Base-by-base conservation (phyloP, 495 filamentous ascomycete species). In the Penicillium argentinense region DNA sequence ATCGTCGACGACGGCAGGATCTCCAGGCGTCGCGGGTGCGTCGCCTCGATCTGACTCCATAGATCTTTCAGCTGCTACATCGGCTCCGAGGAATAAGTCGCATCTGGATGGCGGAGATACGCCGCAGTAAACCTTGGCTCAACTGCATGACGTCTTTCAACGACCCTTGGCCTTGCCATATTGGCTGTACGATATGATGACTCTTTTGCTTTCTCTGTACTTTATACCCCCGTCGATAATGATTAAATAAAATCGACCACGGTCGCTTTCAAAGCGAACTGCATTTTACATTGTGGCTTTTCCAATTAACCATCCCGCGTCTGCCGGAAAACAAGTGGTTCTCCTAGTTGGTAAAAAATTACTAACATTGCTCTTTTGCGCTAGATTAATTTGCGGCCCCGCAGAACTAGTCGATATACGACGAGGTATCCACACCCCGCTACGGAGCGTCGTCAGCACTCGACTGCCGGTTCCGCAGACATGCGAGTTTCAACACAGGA, bases 181-280 rank as follows among this genome's bases (percentile, higher is more conserved):
- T 14, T 9, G 17, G 37, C 19, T 67, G 57, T 63, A 70, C 50
- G 67, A 70, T 48, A 52, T 68, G 43, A 68, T 64, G 53, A 66
- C 51, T 51, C 17, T 24, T 41, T 49, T 65, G n/a, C n/a, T 51
- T 45, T 43, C 23, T 16, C 33, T 42, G 54, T 53, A 46, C 47
- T 39, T 39, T 51, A 59, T 59, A 59, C 56, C 56, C 54, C 29
- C 42, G 23, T 44, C 21, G 39, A 42, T 39, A 45, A 34, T 32
- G 37, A 44, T 37, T 22, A 1, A 22, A 34, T 32, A 30, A 17
- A 28, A 29, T 42, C 29, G 16, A 42, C 23, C n/a, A 12, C 39
- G 16, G 19, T 42, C 21, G 29, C 16, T 41, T 19, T 2, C 1
- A 13, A 19, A 9, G 33, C 33, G 33, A 36, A 16, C 9, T 7